Evolutionary conservation across 2,329 filamentous ascomycete species (phyloP).

Genomic region (Bertia moriformis): DNA sequence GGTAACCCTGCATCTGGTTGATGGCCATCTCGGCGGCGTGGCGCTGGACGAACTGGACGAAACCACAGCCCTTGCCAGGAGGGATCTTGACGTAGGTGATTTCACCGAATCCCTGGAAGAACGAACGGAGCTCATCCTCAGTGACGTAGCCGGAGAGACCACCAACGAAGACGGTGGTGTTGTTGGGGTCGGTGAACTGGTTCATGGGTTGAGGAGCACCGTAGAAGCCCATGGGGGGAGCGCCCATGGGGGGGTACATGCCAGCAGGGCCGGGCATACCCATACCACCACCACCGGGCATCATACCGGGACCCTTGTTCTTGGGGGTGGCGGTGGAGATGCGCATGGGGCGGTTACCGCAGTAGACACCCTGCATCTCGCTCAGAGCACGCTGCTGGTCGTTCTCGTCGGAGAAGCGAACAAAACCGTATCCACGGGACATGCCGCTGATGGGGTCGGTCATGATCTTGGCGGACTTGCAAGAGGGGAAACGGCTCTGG

Average conservation of each 20-base stretch:
- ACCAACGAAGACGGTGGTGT: conserved; percentile 96
- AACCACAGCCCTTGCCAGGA: conserved; percentile 95
- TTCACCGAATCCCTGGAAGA: conserved; percentile 98
- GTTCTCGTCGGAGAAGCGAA: conserved; percentile 86
- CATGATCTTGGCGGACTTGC: conserved; percentile 99
- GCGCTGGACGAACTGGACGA: conserved; percentile 97
- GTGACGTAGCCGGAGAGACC: conserved; percentile 95
- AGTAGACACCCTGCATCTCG: conserved; percentile 99
- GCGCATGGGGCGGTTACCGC: conserved; percentile 94
- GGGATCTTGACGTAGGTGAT: conserved; percentile 99
- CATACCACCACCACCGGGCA: no score
- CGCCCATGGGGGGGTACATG: neutral
- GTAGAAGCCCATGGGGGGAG: conserved; percentile 19
- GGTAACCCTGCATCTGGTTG: conserved; percentile 99
- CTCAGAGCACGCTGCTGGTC: conserved; percentile 91
- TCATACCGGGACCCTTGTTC: conserved; percentile 39
- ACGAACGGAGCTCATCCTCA: conserved; percentile 94
- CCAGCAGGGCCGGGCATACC: neutral
- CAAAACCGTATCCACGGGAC: conserved; percentile 94
- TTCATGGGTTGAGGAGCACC: conserved; percentile 57
- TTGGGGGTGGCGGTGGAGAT: conserved; percentile 96
- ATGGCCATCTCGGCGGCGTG: conserved; percentile 99
- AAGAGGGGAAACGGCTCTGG: conserved; percentile 88
- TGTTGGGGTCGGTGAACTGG: conserved; percentile 99
- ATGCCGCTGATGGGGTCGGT: conserved; percentile 95